Evolutionary conservation across 306 rosid genomes (phyloP).

Genomic region (Datisca glomerata): DNA sequence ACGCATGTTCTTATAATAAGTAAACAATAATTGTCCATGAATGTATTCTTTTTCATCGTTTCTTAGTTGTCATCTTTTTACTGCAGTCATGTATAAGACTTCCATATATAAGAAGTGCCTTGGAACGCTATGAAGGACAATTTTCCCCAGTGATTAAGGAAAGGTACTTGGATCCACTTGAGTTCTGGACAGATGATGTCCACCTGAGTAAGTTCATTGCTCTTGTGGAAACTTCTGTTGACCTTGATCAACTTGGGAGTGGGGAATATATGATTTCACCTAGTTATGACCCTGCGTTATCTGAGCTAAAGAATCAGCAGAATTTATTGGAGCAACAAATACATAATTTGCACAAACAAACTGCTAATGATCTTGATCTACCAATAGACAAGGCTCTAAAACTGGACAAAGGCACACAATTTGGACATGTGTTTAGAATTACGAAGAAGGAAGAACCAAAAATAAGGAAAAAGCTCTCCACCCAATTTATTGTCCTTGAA

Average conservation of each 20-base stretch:
- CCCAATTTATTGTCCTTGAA: conserved; percentile 87
- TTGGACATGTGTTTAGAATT: conserved; percentile 92
- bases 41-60: too few species aligned
- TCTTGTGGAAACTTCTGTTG: conserved; percentile 81
- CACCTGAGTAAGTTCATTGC: conserved; percentile 67
- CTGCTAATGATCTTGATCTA: conserved; percentile 83
- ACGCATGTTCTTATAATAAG: too few species aligned
- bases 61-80: conserved; percentile 17
- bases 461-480: conserved; percentile 81
- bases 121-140: conserved; percentile 60
- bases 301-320: conserved; percentile 55
- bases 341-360: conserved; percentile 56
- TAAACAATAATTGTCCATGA: too few species aligned
- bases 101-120: conserved; percentile 62
- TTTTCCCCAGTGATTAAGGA: conserved; percentile 60
- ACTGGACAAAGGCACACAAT: conserved; percentile 84
- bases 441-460: conserved; percentile 98
- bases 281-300: conserved; percentile 57
- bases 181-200: conserved; percentile 61
- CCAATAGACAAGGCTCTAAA: conserved; percentile 72
- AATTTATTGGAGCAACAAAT: conserved; percentile 62
- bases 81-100: conserved; percentile 82
- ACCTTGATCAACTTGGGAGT: conserved; percentile 89
- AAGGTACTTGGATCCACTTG: conserved; percentile 49
- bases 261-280: conserved; percentile 93